Conservation (phyloP, 306 rosid species). For the Bauhinia variegata region DNA sequence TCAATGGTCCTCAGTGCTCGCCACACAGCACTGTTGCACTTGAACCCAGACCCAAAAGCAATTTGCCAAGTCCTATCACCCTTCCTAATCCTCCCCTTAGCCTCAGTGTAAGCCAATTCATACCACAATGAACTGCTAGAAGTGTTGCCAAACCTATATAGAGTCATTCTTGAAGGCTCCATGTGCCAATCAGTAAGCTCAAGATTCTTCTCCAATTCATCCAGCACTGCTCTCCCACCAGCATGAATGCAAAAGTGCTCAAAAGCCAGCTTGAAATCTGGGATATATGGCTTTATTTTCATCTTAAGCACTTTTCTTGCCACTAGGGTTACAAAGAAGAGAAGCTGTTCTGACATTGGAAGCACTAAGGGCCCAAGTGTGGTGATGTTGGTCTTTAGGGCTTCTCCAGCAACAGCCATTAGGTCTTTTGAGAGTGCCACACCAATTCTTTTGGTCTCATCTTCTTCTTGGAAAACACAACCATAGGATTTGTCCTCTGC, state of each 20-base stretch:
- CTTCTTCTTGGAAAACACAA: slow-evolving; percentile 80
- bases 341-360: slow-evolving; percentile 85
- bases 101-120: slow-evolving; percentile 78
- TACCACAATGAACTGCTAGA: slow-evolving; percentile 95
- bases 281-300: slow-evolving; percentile 79
- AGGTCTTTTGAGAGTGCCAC: slow-evolving; percentile 81
- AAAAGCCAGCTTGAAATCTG: slow-evolving; percentile 82
- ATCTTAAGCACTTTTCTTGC: slow-evolving; percentile 64
- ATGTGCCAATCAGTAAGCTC: slow-evolving; percentile 80
- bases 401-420: slow-evolving; percentile 86
- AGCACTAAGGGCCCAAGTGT: slow-evolving; percentile 85
- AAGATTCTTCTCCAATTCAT: slow-evolving; percentile 79
- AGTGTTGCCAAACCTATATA: slow-evolving; percentile 77
- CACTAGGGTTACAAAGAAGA: slow-evolving; percentile 62
- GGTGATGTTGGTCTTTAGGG: slow-evolving; percentile 84
- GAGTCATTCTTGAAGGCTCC: slow-evolving; percentile 97
- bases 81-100: slow-evolving; percentile 75
- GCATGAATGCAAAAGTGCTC: slow-evolving; percentile 92
- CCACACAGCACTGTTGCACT: slow-evolving; percentile 97
- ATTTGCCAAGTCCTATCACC: slow-evolving; percentile 92
- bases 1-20: slow-evolving; percentile 63
- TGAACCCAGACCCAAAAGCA: slow-evolving; percentile 91
- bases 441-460: slow-evolving; percentile 55
- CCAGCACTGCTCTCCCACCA: slow-evolving; percentile 82
- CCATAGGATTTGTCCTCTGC: slow-evolving; percentile 64